A percentile compares a stretch with the other conserved stretches of the same genome.
These are phyloP conservation scores for Prunus mume DNA, from an alignment of 306 rosid genomes.

Conservation along the genomic window DNA sequence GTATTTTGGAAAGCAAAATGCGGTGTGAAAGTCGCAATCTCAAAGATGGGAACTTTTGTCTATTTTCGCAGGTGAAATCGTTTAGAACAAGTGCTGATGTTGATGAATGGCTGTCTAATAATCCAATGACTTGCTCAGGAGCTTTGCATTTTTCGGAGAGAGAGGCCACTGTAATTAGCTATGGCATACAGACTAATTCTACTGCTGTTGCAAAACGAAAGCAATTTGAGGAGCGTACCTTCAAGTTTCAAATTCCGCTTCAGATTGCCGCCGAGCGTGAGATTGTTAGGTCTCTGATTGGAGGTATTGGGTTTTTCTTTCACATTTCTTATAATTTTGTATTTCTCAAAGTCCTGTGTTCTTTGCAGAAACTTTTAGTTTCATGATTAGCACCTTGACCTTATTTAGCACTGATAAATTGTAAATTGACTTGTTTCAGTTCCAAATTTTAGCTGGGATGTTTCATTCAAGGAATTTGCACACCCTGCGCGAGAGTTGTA, in stretches of 20 bases:
- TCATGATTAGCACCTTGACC: neutral
- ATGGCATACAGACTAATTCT: slow-evolving; percentile 78
- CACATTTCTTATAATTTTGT: too few species aligned
- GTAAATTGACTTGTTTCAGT: slow-evolving; percentile 29
- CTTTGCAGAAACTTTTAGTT: neutral
- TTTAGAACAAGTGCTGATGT: slow-evolving; percentile 51
- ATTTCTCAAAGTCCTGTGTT: neutral
- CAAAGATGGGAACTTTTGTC: neutral
- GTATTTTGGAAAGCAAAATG: too few species aligned
- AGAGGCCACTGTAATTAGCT: slow-evolving; percentile 49
- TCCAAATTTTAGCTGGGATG: slow-evolving; percentile 62
- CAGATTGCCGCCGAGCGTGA: slow-evolving; percentile 88
- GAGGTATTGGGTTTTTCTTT: slow-evolving; percentile 41
- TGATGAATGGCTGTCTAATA: slow-evolving; percentile 59
- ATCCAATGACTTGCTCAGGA: slow-evolving; percentile 66
- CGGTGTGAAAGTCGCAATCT: neutral
- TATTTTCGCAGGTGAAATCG: slow-evolving; percentile 45
- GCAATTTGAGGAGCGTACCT: slow-evolving; percentile 51
- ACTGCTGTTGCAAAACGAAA: slow-evolving; percentile 48
- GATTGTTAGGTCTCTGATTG: slow-evolving; percentile 71
- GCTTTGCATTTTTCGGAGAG: slow-evolving; percentile 58
- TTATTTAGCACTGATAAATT: neutral
- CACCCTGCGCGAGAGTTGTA: slow-evolving; percentile 46
- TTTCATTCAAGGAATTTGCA: slow-evolving; percentile 62
- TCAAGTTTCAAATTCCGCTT: slow-evolving; percentile 64